Base-by-base conservation (phyloP, 2,329 filamentous ascomycete species). In the Epicoccum sorghinum region DNA sequence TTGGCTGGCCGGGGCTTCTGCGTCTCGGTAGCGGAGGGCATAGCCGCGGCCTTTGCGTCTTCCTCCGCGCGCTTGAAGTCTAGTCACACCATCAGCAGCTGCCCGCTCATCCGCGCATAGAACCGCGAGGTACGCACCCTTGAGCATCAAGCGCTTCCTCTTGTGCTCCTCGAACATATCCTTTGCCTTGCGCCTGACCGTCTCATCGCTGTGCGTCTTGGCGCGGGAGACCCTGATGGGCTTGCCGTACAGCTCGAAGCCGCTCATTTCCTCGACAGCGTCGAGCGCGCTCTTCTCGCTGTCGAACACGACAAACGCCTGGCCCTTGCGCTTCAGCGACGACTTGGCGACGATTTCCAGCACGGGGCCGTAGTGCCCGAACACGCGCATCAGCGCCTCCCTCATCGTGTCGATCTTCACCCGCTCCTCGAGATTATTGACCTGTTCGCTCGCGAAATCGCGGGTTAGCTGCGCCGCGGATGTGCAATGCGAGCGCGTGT, bases 271-370 rank as follows among this genome's bases (percentile, higher is more conserved):
- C 46, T 96, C 90, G 58, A 97, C 89, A 14, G 95, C 93, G 59
- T 86, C 83, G 47, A 84, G 80, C 3, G 93, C 93, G n/a, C 87
- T 85, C 50, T 92, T 89, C n/a, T 88, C 80, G 57, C 81, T 84
- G 66, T 96, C 91, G 73, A 92, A 98, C 40, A 98, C 92, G 44
- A 99, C 79, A 72, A 99, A 99, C 0, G 95, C 95, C 77, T 99
- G 95, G 10, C 95, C 95, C 74, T 96, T 97, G 38, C 91, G 90
- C 73, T 90, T 93, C 27, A 98, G 77, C 74, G 96, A 97, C 60
- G 86, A 91, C 80, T 96, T 96, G 39, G 90, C 90, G 55, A 96
- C 84, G 46, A 96, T 85, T 59, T 96, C 92, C 65, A 96, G 78
- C 57, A 96, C 86, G 52, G 81, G 87, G 60, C 95, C 95, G 76